These are phyloP conservation scores for Arthrobotrys sinensis DNA, from an alignment of 2,329 filamentous ascomycete species.

Conservation along the genomic window DNA sequence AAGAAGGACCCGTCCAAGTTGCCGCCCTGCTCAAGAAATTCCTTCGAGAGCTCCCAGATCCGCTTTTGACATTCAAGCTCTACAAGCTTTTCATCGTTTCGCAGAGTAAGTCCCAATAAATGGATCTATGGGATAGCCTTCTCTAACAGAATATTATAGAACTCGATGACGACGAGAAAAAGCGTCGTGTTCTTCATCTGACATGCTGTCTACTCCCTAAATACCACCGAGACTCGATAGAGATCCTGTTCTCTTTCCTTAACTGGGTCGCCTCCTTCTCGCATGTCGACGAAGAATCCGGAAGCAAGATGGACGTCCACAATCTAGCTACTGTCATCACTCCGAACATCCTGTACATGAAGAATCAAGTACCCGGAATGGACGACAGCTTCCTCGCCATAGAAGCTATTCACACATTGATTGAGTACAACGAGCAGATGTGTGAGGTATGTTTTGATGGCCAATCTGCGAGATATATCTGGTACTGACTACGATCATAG, in stretches of 20 bases:
- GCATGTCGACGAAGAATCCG: slow-evolving; percentile 94
- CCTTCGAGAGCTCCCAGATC: slow-evolving; percentile 92
- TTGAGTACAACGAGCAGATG: slow-evolving; percentile 95
- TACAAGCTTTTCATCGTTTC: slow-evolving; percentile 91
- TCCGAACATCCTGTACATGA: slow-evolving; percentile 89
- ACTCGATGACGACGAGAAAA: slow-evolving; percentile 84
- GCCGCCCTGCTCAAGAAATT: slow-evolving; percentile 96
- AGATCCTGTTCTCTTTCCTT: slow-evolving; percentile 94
- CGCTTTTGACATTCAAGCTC: slow-evolving; percentile 93
- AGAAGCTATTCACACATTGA: slow-evolving; percentile 90
- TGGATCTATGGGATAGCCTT: neutral
- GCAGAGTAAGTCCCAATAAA: slow-evolving; percentile 74
- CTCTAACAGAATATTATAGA: slow-evolving; percentile 69
- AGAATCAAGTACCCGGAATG: slow-evolving; percentile 74
- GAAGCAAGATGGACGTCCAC: slow-evolving; percentile 99
- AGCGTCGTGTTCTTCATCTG: slow-evolving; percentile 88
- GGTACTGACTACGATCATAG: slow-evolving; percentile 70
- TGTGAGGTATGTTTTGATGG: slow-evolving; percentile 82
- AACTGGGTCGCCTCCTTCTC: slow-evolving; percentile 99
- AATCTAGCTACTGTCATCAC: slow-evolving; percentile 98
- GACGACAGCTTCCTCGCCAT: slow-evolving; percentile 96
- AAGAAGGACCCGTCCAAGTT: slow-evolving; percentile 92
- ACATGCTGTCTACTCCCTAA: slow-evolving; percentile 94
- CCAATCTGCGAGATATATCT: neutral
- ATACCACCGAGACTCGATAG: slow-evolving; percentile 90